Conservation (phyloP, 305 asterid species). For the Fraxinus nigra region DNA sequence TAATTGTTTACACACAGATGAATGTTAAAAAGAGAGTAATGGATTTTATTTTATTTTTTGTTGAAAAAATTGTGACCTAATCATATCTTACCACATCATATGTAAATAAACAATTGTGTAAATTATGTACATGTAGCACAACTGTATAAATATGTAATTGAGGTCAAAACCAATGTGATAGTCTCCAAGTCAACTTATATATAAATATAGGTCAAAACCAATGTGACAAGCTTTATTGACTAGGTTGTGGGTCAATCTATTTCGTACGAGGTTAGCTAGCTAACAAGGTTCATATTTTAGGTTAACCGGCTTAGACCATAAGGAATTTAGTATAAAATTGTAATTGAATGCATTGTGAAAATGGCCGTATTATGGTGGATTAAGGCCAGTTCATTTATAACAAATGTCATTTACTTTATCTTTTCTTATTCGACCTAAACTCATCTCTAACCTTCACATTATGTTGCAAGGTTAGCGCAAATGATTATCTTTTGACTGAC, state of each 20-base stretch:
- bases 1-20: too few species aligned
- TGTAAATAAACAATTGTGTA: too few species aligned
- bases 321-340: not conserved
- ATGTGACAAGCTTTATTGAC: not conserved
- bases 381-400: too few species aligned
- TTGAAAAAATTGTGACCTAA: too few species aligned
- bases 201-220: not conserved
- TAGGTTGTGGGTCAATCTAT: not conserved
- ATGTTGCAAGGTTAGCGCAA: not conserved
- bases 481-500: not conserved
- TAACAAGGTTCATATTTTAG: not conserved
- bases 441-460: not conserved
- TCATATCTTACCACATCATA: too few species aligned
- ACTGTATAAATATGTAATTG: not conserved
- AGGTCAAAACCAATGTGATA: not conserved
- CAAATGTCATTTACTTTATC: too few species aligned
- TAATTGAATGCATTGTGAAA: not conserved
- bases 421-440: not conserved
- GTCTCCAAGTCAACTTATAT: not conserved
- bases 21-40: too few species aligned
- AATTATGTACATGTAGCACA: too few species aligned
- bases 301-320: not conserved
- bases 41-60: too few species aligned
- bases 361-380: not conserved
- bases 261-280: not conserved